Conservation (phyloP, 2,329 filamentous ascomycete genomes). For the Penicillium janthinellum region DNA sequence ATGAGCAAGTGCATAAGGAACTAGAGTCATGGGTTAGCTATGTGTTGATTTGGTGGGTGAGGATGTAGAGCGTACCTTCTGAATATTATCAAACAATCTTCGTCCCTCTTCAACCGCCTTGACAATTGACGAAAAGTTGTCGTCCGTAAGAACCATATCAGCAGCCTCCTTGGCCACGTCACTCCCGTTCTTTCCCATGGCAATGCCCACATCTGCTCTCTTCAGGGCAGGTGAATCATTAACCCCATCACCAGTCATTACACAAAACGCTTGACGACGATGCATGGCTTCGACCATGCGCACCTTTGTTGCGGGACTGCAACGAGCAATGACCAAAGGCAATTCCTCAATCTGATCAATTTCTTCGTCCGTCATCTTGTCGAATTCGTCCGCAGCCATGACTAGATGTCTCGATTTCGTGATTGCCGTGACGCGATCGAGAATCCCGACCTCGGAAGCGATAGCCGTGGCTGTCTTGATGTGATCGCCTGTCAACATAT, state of each 20-base stretch:
- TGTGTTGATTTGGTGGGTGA: slow-evolving; percentile 63
- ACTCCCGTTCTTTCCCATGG: slow-evolving; percentile 81
- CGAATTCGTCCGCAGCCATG: slow-evolving; percentile 60
- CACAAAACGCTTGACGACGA: slow-evolving; percentile 72
- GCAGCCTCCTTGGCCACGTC: slow-evolving; percentile 83
- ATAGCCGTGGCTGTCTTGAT: slow-evolving; percentile 60
- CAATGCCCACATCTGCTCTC: slow-evolving; percentile 80
- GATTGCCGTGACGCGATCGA: slow-evolving; percentile 46
- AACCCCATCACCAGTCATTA: slow-evolving; percentile 87
- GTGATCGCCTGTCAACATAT: slow-evolving; percentile 62
- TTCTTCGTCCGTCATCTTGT: slow-evolving; percentile 54
- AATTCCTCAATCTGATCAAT: slow-evolving; percentile 70
- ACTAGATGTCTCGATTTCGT: slow-evolving; percentile 49
- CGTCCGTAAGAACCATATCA: slow-evolving; percentile 65
- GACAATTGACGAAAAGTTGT: slow-evolving; percentile 86
- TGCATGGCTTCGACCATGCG: slow-evolving; percentile 89
- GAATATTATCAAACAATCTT: slow-evolving; percentile 85
- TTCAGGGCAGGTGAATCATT: slow-evolving; percentile 84
- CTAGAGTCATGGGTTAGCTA: slow-evolving; percentile 15
- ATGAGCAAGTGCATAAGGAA: slow-evolving; percentile 78
- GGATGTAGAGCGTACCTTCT: slow-evolving; percentile 70
- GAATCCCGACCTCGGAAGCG: slow-evolving; percentile 60
- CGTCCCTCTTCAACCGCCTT: slow-evolving; percentile 80
- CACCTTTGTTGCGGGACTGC: slow-evolving; percentile 82
- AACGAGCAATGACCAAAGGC: slow-evolving; percentile 80